Base-by-base conservation (phyloP, 768 basidiomycete genomes). In the Leucosporidium yakuticum region DNA sequence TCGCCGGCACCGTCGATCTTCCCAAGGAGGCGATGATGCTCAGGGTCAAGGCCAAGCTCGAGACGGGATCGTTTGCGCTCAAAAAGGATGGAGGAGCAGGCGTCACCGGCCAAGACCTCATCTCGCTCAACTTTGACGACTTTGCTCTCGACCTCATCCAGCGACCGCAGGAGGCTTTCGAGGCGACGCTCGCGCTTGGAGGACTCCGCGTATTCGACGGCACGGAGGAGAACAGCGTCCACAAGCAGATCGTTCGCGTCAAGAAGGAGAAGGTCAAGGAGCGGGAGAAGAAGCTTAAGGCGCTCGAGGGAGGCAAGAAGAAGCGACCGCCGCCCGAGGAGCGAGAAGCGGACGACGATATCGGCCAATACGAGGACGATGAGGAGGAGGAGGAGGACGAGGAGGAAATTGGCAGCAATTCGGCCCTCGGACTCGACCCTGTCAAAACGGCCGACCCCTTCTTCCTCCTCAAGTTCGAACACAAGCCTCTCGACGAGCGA, bases 391-490 rank as follows among this genome's bases (percentile, higher is more conserved):
- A 84, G 12, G 60, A 56, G 36, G 54, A 29, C 5, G 53, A 7
- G 4, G 25, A 44, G 19, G 50, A 59, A 12, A 23, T 21, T 36
- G 32, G 61, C 31, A 64, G 56, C 29, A 61, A 29, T 4, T 66
- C 62, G 64, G 64, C 66, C 23, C 60, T 59, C 59, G 50, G 27
- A n/a, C 32, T 44, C 44, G 32, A 44, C 23, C 85, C 44, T 11
- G 36, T 39, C 31, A 60, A 60, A 4, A 67, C 73, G 49, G 65
- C 70, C 25, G 77, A 81, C 59, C 81, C 81, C 4, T 97, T 99
- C 82, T 91, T 99, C 79, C 90, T 85, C 74, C 80, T 94, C 74
- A 91, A 90, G 76, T 89, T 93, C 73, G 96, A 98, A 80, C 87
- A 87, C 66, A 92, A 89, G 71, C 96, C 95, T 14, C 81, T 97